Evolutionary conservation across 2,329 filamentous ascomycete species (phyloP), one percentile per base, ranked within the genome.

Genomic region (Pseudogymnoascus sp.): DNA sequence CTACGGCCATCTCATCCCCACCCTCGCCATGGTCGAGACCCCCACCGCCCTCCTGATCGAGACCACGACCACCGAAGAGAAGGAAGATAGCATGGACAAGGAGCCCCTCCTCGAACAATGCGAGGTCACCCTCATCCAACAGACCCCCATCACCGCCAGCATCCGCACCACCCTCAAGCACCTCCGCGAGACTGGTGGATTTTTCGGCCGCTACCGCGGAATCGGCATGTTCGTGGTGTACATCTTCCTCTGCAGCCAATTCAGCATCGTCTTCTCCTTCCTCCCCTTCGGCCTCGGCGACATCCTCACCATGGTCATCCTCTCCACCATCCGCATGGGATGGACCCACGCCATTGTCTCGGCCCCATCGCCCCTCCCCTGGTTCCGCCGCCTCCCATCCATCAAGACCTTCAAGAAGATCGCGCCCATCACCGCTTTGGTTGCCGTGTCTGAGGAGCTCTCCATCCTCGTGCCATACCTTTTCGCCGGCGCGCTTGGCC

Each of bases 291-390:
- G 73, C 25, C 40, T 89, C 62, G 78, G 79, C 62, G 80, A 80
- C 62, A 79, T 87, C 60, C 63, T 88, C 44, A 79, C 84, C 25
- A 80, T 83, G 61, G 74, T 93, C 21, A 74, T 82, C 18, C 78
- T 90, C 33, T 83, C 88, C 38, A 88, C 88, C 70, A 75, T 93
- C 64, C 83, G 85, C 73, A 83, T 92, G 68, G 82, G 85, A 62
- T 96, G 92, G 91, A 90, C 92, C 3, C 91, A 96, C 74, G 87
- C 90, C 70, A 84, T 96, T 73, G 92, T 97, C 72, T 87, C 90
- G 1, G 80, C 84, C 62, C 84, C 86, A 4, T 87, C 83, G 63
- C 72, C 79, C 59, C 82, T 83, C 73, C 77, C 77, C 68, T 91
- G 88, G 79, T 89, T 82, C 76, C 78, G 81, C 70, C 88, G 91